Conservation (phyloP, 805 yeast species). For the Danielia oregonensis region DNA sequence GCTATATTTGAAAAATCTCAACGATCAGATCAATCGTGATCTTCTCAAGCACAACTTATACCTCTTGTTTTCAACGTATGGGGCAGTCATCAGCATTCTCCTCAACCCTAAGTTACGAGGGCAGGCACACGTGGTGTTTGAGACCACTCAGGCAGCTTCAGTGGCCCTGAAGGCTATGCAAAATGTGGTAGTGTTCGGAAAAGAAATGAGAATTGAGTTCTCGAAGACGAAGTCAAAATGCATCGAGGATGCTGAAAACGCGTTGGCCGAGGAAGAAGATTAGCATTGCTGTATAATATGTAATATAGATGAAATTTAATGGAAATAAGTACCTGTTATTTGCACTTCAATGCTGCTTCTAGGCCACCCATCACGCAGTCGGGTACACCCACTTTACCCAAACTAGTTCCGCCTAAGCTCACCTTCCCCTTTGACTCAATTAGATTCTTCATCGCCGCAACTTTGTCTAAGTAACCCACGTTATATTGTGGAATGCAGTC, state of each 20-base stretch:
- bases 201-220: constrained; percentile 38
- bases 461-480: constrained; percentile 56
- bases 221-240: constrained; percentile 25
- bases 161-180: constrained; percentile 48
- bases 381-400: constrained; percentile 79
- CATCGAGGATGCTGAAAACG: constrained; percentile 14
- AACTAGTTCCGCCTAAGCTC: constrained; percentile 77
- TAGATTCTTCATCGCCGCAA: constrained; percentile 32
- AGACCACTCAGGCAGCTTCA: constrained; percentile 47
- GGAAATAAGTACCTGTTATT: neutral
- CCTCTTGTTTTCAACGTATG: constrained; percentile 57
- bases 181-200: constrained; percentile 49
- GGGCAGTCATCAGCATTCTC: constrained; percentile 57
- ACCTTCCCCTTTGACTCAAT: constrained; percentile 31
- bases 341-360: constrained; percentile 42
- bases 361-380: constrained; percentile 72
- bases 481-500: constrained; percentile 77
- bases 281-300: neutral
- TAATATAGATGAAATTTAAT: neutral
- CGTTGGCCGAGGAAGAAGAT: constrained; percentile 6
- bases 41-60: constrained; percentile 52
- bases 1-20: constrained; percentile 55
- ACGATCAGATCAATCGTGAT: constrained; percentile 47
- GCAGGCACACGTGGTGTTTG: constrained; percentile 61
- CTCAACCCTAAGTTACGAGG: constrained; percentile 46